These are phyloP conservation scores for Phycomyces blakesleeanus DNA, from an alignment of 192 early-diverging fungal genomes.

Conservation along the genomic window DNA sequence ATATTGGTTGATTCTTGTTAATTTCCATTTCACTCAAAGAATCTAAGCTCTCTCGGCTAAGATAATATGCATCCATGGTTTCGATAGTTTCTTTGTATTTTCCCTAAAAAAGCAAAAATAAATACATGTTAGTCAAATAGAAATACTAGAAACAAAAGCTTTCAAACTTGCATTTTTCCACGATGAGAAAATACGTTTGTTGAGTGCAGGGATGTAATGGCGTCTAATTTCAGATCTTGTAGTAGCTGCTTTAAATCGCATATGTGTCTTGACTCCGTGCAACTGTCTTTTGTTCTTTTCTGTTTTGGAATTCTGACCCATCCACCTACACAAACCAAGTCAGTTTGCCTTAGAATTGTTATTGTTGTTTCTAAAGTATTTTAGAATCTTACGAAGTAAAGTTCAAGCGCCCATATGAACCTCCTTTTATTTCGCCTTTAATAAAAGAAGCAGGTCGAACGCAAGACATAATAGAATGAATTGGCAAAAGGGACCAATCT, in stretches of 20 bases:
- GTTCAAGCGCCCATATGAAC: conserved; percentile 3
- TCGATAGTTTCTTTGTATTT: conserved; percentile 52
- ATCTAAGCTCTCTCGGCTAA: conserved; percentile 88
- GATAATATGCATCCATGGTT: conserved; percentile 89
- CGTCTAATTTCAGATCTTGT: conserved; percentile 86
- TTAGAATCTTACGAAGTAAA: conserved; percentile 44
- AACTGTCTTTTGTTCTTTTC: conserved; percentile 66
- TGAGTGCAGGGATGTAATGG: conserved; percentile 78
- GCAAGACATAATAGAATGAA: conserved; percentile 80
- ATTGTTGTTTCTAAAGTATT: too few relatives aligned
- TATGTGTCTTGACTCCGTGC: conserved; percentile 83
- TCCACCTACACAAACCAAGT: conserved; percentile 60
- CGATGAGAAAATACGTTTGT: conserved; percentile 38
- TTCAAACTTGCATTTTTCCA: too few relatives aligned
- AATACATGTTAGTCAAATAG: too few relatives aligned
- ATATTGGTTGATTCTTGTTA: conserved; percentile 38
- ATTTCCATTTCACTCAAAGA: conserved; percentile 78
- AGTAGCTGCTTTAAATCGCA: conserved; percentile 74
- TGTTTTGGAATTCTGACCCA: conserved; percentile 88
- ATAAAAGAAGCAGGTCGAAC: conserved; percentile 80
- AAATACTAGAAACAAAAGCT: too few relatives aligned
- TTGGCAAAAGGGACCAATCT: conserved; percentile 89
- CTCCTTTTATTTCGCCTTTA: conserved; percentile 56
- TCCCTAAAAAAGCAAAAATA: conserved; percentile 49
- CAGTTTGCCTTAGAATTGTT: conserved; percentile 11